Evolutionary conservation across 2,329 filamentous ascomycete species (phyloP).

Genomic region (Alternaria gansuensis): DNA sequence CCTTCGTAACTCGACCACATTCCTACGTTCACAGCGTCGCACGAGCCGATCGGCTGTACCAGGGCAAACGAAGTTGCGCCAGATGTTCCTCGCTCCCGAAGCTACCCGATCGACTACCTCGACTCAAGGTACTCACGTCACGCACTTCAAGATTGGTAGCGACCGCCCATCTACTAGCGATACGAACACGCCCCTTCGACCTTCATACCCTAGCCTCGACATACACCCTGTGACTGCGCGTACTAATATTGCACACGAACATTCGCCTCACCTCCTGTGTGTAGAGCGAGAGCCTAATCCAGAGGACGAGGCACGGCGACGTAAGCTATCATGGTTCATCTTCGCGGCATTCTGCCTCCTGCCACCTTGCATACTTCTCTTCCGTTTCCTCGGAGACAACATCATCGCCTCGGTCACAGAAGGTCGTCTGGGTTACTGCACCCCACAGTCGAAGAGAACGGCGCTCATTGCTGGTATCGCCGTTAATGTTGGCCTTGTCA

Average conservation of each 20-base stretch:
- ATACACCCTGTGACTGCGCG: slow-evolving; percentile 21
- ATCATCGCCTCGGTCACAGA: slow-evolving; percentile 44
- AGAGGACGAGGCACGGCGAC: slow-evolving; percentile 40
- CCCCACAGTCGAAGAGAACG: slow-evolving; percentile 41
- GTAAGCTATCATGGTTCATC: slow-evolving; percentile 47
- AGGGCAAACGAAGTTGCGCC: slow-evolving; percentile 47
- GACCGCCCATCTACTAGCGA: slow-evolving; percentile 46
- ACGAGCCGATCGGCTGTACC: slow-evolving; percentile 43
- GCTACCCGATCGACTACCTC: slow-evolving; percentile 31
- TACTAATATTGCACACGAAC: slow-evolving; percentile 26
- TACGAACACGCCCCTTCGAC: slow-evolving; percentile 41
- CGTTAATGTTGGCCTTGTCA: slow-evolving; percentile 38
- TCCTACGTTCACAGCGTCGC: slow-evolving; percentile 28
- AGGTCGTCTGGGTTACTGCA: slow-evolving; percentile 45
- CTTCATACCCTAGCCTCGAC: slow-evolving; percentile 28
- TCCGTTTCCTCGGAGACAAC: slow-evolving; percentile 46
- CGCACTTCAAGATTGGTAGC: slow-evolving; percentile 33
- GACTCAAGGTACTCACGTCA: slow-evolving; percentile 32
- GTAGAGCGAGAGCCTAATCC: slow-evolving; percentile 36
- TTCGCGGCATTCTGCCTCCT: slow-evolving; percentile 47
- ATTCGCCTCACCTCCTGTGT: slow-evolving; percentile 46
- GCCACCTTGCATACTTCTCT: slow-evolving; percentile 50
- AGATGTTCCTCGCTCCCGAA: slow-evolving; percentile 47
- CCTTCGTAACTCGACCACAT: slow-evolving; percentile 30
- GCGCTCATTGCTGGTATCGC: slow-evolving; percentile 44